phyloP scores from a whole-genome alignment of 2,329 filamentous ascomycete species.

The Cercospora sp. region DNA sequence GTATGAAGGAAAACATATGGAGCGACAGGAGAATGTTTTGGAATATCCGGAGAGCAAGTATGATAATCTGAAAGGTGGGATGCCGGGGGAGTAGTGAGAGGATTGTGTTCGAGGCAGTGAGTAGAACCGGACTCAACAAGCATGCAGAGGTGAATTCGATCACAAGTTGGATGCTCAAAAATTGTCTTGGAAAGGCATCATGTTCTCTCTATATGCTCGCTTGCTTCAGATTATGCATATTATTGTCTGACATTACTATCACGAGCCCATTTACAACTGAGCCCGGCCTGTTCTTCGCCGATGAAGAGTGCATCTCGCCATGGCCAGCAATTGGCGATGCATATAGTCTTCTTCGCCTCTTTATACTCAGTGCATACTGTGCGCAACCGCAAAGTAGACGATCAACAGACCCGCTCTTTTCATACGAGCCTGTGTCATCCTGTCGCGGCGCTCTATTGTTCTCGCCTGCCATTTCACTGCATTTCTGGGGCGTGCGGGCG shows the following conservation, averaged over 20 bases:
- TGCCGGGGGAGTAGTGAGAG: slow-evolving; percentile 36
- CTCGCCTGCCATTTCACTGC: neutral
- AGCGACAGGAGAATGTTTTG: slow-evolving; percentile 50
- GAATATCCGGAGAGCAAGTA: slow-evolving; percentile 55
- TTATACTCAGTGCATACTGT: neutral
- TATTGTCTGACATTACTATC: neutral
- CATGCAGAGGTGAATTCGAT: neutral
- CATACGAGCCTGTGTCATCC: neutral
- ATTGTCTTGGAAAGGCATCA: neutral
- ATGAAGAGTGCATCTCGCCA: neutral
- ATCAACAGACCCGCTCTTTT: neutral
- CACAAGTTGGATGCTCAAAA: neutral
- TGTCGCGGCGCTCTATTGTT: neutral
- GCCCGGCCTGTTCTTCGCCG: neutral
- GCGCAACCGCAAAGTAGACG: neutral
- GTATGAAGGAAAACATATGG: slow-evolving; percentile 44
- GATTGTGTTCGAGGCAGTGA: neutral
- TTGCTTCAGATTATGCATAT: neutral
- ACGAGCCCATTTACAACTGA: neutral
- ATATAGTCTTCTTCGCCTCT: neutral
- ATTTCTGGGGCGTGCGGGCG: neutral
- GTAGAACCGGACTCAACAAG: neutral
- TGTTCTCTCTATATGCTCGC: neutral
- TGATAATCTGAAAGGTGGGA: slow-evolving; percentile 52
- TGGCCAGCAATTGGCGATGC: neutral